Conservation (phyloP, 352 stramenopile genomes). For the Phytophthora palmivora region DNA sequence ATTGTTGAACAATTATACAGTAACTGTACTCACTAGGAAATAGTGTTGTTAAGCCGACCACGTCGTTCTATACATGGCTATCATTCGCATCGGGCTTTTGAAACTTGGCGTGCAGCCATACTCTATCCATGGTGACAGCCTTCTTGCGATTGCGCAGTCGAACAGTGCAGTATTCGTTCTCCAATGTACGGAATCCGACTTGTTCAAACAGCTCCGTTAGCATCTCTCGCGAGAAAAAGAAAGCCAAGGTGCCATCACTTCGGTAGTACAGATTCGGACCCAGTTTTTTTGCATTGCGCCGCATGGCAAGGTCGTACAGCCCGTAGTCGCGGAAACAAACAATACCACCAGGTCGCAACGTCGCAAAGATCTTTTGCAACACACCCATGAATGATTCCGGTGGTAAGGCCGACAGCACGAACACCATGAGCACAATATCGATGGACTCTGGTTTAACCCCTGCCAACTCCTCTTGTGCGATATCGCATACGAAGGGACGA, state of each 20-base stretch:
- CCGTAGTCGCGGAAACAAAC: constrained; percentile 90
- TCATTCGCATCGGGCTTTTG: constrained; percentile 39
- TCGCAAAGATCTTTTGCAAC: constrained; percentile 63
- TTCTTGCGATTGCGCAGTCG: constrained; percentile 80
- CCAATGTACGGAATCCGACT: constrained; percentile 51
- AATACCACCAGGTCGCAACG: constrained; percentile 66
- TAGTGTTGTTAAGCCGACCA: neutral
- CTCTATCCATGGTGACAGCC: constrained; percentile 73
- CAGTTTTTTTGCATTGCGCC: constrained; percentile 77
- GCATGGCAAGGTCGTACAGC: constrained; percentile 89
- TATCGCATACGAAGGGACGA: constrained; percentile 78
- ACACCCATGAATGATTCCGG: constrained; percentile 57
- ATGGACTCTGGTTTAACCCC: constrained; percentile 57
- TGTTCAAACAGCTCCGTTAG: constrained; percentile 56
- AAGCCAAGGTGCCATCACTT: constrained; percentile 79
- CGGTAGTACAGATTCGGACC: constrained; percentile 69
- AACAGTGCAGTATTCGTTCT: constrained; percentile 85
- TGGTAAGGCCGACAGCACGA: constrained; percentile 81
- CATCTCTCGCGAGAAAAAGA: constrained; percentile 77
- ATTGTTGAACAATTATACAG: too few relatives aligned
- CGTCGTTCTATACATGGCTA: constrained; percentile 2
- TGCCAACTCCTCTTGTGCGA: constrained; percentile 57
- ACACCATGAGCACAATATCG: constrained; percentile 85
- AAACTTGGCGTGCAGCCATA: constrained; percentile 84
- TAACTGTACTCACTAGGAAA: neutral